Evolutionary conservation across 106 monocot genomes (phyloP).

Genomic region (Allium fistulosum): DNA sequence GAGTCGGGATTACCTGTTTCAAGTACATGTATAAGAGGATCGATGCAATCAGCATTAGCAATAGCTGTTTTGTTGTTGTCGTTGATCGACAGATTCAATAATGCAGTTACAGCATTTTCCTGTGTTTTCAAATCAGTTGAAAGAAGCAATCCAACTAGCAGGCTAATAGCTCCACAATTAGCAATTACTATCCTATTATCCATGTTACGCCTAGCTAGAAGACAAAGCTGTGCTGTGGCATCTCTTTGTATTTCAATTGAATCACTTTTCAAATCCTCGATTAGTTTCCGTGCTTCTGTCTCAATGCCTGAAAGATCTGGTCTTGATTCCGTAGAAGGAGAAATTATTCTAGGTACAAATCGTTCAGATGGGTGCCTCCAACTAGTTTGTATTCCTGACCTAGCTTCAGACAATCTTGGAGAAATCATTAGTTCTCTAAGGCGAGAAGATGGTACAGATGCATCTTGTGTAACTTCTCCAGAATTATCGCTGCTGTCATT

Average conservation of each 20-base stretch:
- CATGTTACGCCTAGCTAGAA: constrained; percentile 73
- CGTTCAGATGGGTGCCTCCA: constrained; percentile 53
- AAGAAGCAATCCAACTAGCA: constrained; percentile 56
- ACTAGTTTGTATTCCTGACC: constrained; percentile 41
- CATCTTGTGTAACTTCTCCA: constrained; percentile 31
- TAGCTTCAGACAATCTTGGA: constrained; percentile 24
- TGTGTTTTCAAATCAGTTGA: constrained; percentile 61
- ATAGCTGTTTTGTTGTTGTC: constrained; percentile 86
- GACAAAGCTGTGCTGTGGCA: constrained; percentile 55
- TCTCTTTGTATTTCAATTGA: constrained; percentile 49
- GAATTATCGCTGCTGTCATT: constrained; percentile 32
- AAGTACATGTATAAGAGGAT: constrained; percentile 84
- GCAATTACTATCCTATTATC: constrained; percentile 81
- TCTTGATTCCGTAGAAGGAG: constrained; percentile 40
- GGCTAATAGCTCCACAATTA: constrained; percentile 60
- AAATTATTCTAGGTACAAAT: constrained; percentile 42
- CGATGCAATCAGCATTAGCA: constrained; percentile 72
- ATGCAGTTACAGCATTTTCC: constrained; percentile 84
- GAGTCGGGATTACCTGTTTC: constrained; percentile 68
- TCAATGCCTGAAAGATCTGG: constrained; percentile 54
- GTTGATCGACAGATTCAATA: constrained; percentile 88
- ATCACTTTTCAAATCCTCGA: constrained; percentile 70
- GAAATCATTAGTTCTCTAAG: constrained; percentile 25
- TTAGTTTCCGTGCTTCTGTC: constrained; percentile 35
- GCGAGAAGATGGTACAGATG: constrained; percentile 19